Percentiles rank a stretch among this genome's conserved stretches.
Conservation (phyloP, 768 basidiomycete species). For the Pseudohyphozyma bogoriensis region DNA sequence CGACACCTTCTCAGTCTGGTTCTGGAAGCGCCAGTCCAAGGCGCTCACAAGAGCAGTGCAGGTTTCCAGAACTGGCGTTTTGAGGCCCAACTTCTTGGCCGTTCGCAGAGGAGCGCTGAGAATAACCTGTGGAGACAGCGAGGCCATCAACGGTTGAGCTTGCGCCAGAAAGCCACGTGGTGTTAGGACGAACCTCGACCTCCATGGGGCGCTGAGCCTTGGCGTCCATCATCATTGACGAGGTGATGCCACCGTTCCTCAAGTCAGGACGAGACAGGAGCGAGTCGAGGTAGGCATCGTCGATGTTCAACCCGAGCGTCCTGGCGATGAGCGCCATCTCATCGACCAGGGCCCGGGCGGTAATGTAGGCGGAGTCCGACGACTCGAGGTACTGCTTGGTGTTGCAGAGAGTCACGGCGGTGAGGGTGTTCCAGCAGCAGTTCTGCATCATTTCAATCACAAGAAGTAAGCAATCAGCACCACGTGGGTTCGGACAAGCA, state of each 20-base stretch:
- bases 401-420: slow-evolving; percentile 11
- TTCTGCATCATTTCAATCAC: too few species aligned
- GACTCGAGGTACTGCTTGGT: slow-evolving; percentile 18
- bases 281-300: slow-evolving; percentile 14
- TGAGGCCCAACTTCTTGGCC: slow-evolving; percentile 10
- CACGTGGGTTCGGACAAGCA: neutral
- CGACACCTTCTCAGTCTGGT: neutral
- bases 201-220: slow-evolving; percentile 12
- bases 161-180: neutral
- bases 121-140: slow-evolving; percentile 6
- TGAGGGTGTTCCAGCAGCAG: slow-evolving; percentile 16
- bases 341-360: slow-evolving; percentile 8
- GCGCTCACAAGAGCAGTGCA: slow-evolving; percentile 9
- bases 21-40: slow-evolving; percentile 18
- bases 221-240: slow-evolving; percentile 18
- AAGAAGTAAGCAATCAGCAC: neutral
- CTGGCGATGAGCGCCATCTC: slow-evolving; percentile 16
- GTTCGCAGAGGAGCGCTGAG: slow-evolving; percentile 8
- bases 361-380: slow-evolving; percentile 3
- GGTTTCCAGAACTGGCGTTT: slow-evolving; percentile 14
- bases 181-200: slow-evolving; percentile 15
- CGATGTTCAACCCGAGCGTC: slow-evolving; percentile 11
- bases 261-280: slow-evolving; percentile 8
- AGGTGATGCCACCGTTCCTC: slow-evolving; percentile 14
- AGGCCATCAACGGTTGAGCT: neutral